Percentiles rank a stretch among this genome's conserved stretches.
Evolutionary conservation across 2,329 filamentous ascomycete genomes (phyloP).

Genomic region (Colletotrichum karsti): DNA sequence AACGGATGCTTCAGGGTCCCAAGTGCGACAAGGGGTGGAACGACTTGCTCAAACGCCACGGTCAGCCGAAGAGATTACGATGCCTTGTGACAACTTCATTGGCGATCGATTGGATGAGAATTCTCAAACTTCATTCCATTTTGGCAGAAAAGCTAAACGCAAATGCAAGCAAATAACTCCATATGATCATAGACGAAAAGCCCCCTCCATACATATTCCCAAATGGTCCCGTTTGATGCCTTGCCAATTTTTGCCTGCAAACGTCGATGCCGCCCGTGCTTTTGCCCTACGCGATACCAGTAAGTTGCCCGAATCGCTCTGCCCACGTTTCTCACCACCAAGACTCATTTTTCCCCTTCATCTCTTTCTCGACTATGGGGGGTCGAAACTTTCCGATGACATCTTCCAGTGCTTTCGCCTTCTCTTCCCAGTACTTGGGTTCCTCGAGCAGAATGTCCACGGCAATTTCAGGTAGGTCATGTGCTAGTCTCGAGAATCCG

Average conservation of each 20-base stretch:
- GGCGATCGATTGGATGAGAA: too few species aligned
- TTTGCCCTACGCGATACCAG: too few species aligned
- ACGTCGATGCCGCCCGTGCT: too few species aligned
- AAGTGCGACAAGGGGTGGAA: background rate
- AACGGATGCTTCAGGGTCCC: slow-evolving; percentile 21
- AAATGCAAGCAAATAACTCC: too few species aligned
- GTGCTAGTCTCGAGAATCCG: background rate
- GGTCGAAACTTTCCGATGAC: background rate
- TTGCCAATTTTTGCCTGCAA: too few species aligned
- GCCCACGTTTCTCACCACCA: rapidly evolving
- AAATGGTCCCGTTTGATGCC: too few species aligned
- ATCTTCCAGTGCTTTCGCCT: background rate
- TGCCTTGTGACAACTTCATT: background rate
- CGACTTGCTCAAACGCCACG: slow-evolving; percentile 15
- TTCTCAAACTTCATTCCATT: too few species aligned
- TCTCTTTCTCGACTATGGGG: background rate
- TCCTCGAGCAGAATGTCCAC: background rate
- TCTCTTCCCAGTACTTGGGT: background rate
- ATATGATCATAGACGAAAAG: too few species aligned
- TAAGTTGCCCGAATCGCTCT: too few species aligned
- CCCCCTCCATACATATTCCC: too few species aligned
- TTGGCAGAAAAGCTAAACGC: too few species aligned
- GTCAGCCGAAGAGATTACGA: slow-evolving; percentile 6
- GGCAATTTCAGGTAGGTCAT: background rate
- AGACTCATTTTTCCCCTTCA: background rate